Evolutionary conservation across 306 rosid genomes (phyloP).

Genomic region (Quillaja saponaria): DNA sequence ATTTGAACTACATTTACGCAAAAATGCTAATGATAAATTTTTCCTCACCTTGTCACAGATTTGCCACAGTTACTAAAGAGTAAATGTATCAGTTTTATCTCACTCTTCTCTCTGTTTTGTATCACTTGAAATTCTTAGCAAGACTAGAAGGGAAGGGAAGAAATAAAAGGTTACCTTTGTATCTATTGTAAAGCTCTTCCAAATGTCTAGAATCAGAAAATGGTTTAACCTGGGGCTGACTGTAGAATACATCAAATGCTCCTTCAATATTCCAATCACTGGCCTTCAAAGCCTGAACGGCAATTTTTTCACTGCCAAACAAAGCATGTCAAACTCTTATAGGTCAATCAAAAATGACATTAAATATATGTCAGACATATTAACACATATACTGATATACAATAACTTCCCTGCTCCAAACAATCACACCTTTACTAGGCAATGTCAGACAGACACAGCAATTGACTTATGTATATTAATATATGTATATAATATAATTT

Average conservation of each 20-base stretch:
- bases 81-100: too few relatives aligned
- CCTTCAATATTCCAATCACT: constrained; percentile 99
- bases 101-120: too few relatives aligned
- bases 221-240: constrained; percentile 81
- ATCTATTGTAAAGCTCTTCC: constrained; percentile 95
- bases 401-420: constrained; percentile 2
- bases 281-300: constrained; percentile 79
- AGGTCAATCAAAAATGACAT: constrained; percentile 14
- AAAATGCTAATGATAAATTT: too few relatives aligned
- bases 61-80: too few relatives aligned
- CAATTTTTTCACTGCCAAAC: constrained; percentile 77
- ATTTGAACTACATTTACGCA: neutral
- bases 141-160: too few relatives aligned
- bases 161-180: constrained; percentile 75
- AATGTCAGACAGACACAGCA: constrained; percentile 1
- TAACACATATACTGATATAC: neutral
- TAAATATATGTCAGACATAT: neutral
- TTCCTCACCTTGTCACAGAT: too few relatives aligned
- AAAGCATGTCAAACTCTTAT: constrained; percentile 13
- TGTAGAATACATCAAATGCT: constrained; percentile 94
- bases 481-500: too few relatives aligned
- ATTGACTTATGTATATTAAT: constrained; percentile 17
- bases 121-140: too few relatives aligned
- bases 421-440: neutral
- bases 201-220: constrained; percentile 81